Base-by-base conservation (phyloP, 257 asterid genomes). In the Ligustrum vulgare region DNA sequence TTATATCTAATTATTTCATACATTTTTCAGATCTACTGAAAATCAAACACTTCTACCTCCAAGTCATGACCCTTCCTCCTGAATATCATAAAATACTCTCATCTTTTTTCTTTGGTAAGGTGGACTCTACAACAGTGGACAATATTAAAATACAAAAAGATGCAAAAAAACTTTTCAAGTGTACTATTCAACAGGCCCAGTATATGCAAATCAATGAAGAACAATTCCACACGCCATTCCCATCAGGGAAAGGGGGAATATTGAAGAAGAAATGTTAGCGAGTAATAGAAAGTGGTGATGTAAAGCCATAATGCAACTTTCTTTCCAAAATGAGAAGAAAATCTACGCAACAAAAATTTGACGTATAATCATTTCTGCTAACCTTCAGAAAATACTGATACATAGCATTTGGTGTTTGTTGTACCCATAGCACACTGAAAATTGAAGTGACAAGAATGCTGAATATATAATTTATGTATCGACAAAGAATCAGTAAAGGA, bases 321-420 rank as follows among this genome's bases (percentile, higher is more conserved):
- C 33, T 8, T 3, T 63, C 23, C 62, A 60, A 8, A 37, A 65
- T n/a, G 23, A 5, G 2, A 65, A 56, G 49, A 25, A 43, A 76
- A 41, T n/a, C 8, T 7, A 71, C 60, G 16, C 36, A 8, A 60
- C 34, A 60, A 10, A 23, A 60, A 22, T 60, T 60, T 25, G 69
- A 72, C 23, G 32, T 18, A 51, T n/a, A 31, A 32, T 51, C 39
- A 63, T 70, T 51, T 33, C 5, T 12, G 72, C 91, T 67, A 74
- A 94, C 98, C 98, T 94, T 94, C 80, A 94, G 90, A 81, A 94
- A 92, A 85, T 94, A 94, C 62, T 94, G 92, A 86, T 92, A 94
- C 96, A 92, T 89, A 32, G 95, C 98, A 81, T 87, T 89, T 73
- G 97, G 89, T 39, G 91, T 87, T 41, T 86, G 86, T 71, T 94